Evolutionary conservation across 306 rosid species (phyloP).

Genomic region (Prunus mongolica): DNA sequence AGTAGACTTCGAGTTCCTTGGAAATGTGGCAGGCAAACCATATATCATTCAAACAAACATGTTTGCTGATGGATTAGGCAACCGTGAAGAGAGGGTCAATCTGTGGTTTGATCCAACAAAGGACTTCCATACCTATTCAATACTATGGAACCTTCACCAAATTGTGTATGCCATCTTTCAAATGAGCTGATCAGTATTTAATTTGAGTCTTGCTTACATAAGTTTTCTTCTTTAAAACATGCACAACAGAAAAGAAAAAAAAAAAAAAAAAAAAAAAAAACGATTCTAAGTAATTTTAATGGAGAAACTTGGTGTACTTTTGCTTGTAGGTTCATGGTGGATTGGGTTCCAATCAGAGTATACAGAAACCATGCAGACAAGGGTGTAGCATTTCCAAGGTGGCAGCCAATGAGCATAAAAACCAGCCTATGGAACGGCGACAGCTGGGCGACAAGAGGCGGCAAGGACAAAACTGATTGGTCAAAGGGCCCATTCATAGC

Average conservation of each 20-base stretch:
- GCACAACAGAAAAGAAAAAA: accelerated
- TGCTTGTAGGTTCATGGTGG: constrained; percentile 71
- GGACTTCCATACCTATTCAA: constrained; percentile 81
- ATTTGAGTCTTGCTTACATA: not conserved
- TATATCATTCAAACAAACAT: constrained; percentile 79
- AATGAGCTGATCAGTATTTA: not conserved
- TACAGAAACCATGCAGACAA: constrained; percentile 86
- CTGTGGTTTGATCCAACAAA: constrained; percentile 95
- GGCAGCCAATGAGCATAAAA: constrained; percentile 91
- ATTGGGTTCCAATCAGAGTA: constrained; percentile 73
- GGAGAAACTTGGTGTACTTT: not conserved
- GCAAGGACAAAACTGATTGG: constrained; percentile 84
- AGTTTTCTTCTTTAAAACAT: not conserved
- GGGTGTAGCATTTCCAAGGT: constrained; percentile 72
- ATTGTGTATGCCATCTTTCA: constrained; percentile 58
- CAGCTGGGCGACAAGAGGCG: constrained; percentile 91
- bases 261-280: too few species aligned
- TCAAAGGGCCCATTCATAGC: constrained; percentile 69
- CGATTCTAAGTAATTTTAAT: not conserved
- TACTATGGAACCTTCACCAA: constrained; percentile 82
- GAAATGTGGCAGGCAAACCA: constrained; percentile 70
- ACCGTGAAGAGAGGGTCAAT: constrained; percentile 79
- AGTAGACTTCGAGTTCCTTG: constrained; percentile 86
- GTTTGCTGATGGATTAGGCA: constrained; percentile 65
- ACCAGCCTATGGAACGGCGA: constrained; percentile 76